A percentile compares a stretch with the other conserved stretches of the same genome.
These are phyloP conservation scores for Botrytis deweyae DNA, from an alignment of 2,329 filamentous ascomycete genomes.

Conservation along the genomic window DNA sequence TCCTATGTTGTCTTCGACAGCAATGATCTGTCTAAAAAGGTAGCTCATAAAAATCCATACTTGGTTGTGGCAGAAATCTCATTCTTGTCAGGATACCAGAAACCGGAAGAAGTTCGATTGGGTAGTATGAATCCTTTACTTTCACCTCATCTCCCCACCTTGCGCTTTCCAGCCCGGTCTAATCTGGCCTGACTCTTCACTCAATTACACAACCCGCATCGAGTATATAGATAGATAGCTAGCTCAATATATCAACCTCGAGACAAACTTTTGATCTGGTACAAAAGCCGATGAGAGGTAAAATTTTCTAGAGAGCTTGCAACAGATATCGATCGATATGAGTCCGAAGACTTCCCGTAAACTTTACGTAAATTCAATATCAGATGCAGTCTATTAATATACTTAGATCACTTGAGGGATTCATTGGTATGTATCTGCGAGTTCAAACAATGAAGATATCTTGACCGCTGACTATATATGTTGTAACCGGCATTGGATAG, in stretches of 20 bases:
- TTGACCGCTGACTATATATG: not conserved
- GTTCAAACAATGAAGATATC: not conserved
- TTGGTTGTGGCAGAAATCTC: not conserved
- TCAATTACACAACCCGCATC: not conserved
- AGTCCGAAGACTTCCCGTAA: too few relatives aligned
- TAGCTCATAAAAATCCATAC: not conserved
- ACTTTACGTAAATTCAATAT: too few relatives aligned
- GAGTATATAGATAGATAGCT: not conserved
- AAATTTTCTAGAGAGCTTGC: too few relatives aligned
- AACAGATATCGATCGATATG: too few relatives aligned
- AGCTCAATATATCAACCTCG: not conserved
- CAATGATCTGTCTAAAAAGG: not conserved
- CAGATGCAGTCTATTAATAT: too few relatives aligned
- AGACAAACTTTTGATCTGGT: not conserved
- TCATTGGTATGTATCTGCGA: too few relatives aligned
- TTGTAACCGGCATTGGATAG: too few relatives aligned
- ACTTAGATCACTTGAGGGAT: too few relatives aligned
- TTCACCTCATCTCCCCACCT: not conserved
- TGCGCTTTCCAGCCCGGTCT: not conserved
- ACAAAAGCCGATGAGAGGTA: not conserved
- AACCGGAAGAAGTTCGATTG: not conserved
- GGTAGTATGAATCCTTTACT: not conserved
- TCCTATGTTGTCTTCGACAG: not conserved
- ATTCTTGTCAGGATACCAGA: not conserved
- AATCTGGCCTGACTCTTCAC: not conserved